These are phyloP conservation scores for Dendrocalamus latiflorus DNA, from an alignment of 202 grass and related monocot species.

Conservation along the genomic window DNA sequence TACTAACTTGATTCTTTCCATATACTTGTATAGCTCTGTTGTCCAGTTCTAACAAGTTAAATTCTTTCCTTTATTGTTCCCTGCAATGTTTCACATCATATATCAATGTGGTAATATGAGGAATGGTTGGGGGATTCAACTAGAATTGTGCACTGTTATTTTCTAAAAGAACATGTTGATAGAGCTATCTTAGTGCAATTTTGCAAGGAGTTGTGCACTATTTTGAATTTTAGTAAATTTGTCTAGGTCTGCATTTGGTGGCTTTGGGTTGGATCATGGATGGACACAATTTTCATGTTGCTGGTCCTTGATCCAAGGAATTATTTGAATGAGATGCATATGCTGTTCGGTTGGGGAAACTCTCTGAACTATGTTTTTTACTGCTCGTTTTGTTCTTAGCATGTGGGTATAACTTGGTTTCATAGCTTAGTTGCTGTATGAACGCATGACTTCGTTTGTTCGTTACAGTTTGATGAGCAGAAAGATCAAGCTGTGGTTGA, in stretches of 20 bases:
- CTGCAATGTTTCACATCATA: not conserved
- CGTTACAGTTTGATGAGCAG: constrained; percentile 81
- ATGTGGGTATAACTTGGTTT: not conserved
- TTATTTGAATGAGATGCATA: not conserved
- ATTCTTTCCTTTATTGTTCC: not conserved
- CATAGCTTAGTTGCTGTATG: not conserved
- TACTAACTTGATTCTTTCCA: not conserved
- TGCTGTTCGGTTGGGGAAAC: not conserved
- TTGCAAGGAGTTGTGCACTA: not conserved
- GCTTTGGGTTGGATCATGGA: constrained; percentile 1
- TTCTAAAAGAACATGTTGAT: not conserved
- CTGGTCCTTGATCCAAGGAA: not conserved
- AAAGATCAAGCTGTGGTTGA: constrained; percentile 86
- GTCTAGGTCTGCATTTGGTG: not conserved
- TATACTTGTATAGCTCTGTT: constrained; percentile 1
- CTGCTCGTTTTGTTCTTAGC: not conserved
- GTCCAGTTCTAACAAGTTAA: not conserved
- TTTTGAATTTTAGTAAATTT: constrained; percentile 12
- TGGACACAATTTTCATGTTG: not conserved
- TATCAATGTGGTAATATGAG: not conserved
- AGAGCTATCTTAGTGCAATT: not conserved
- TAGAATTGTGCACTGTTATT: not conserved
- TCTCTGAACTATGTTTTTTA: not conserved
- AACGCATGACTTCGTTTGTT: constrained; percentile 22
- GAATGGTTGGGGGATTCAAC: not conserved